These are phyloP conservation scores for Stenocarpella maydis DNA, from an alignment of 2,329 filamentous ascomycete species.

Conservation along the genomic window DNA sequence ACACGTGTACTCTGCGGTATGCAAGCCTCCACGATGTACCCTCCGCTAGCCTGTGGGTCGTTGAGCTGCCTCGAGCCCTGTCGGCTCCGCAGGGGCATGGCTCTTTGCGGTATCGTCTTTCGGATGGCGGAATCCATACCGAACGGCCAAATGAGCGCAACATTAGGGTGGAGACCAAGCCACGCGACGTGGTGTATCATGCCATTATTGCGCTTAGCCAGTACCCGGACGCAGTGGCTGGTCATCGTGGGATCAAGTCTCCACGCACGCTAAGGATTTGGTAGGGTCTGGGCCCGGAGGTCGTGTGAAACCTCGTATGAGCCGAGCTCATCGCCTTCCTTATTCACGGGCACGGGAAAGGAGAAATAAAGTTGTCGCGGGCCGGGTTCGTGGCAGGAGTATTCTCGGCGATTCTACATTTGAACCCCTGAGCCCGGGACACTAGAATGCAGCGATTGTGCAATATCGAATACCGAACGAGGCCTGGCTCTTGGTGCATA, in stretches of 20 bases:
- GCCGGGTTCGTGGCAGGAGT: not conserved
- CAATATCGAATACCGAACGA: not conserved
- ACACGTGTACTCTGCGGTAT: not conserved
- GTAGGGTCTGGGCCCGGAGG: not conserved
- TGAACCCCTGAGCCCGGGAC: not conserved
- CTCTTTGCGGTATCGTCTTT: not conserved
- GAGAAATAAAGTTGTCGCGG: not conserved
- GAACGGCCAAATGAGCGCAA: constrained; percentile 7
- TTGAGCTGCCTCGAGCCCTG: not conserved
- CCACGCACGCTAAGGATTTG: not conserved
- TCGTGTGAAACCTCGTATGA: not conserved
- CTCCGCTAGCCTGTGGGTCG: not conserved
- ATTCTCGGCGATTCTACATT: not conserved
- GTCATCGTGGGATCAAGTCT: not conserved
- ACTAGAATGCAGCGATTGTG: not conserved
- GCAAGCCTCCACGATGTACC: not conserved
- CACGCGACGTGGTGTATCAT: constrained; percentile 30
- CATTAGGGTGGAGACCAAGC: constrained; percentile 7
- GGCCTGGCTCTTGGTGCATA: not conserved
- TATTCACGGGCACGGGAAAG: not conserved
- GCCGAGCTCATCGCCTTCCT: not conserved
- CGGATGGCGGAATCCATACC: constrained; percentile 18
- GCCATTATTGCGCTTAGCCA: constrained; percentile 16
- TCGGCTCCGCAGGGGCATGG: not conserved
- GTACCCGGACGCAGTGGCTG: constrained; percentile 3